Evolutionary conservation across 768 basidiomycete species (phyloP).

Genomic region (Butyriboletus loyo): DNA sequence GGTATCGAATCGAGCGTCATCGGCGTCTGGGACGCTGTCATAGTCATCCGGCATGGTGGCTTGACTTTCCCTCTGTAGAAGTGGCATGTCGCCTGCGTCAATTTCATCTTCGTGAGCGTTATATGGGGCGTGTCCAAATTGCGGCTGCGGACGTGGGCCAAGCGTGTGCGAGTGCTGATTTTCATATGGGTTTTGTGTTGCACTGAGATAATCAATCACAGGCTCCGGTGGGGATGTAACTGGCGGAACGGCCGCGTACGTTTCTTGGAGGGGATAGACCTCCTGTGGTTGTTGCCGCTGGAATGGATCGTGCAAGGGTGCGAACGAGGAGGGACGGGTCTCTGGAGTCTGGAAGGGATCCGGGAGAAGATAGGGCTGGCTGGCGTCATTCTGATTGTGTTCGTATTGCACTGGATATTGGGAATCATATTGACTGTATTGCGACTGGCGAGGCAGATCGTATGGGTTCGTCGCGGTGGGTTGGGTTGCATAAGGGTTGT

Average conservation of each 20-base stretch:
- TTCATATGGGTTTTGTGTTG: slow-evolving; percentile 24
- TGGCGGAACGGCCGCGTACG: slow-evolving; percentile 17
- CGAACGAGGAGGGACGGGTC: slow-evolving; percentile 15
- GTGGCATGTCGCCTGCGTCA: slow-evolving; percentile 66
- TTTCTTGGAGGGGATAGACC: slow-evolving; percentile 19
- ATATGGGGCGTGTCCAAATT: slow-evolving; percentile 29
- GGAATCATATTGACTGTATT: slow-evolving; percentile 27
- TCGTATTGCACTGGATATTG: slow-evolving; percentile 35
- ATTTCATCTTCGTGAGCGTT: slow-evolving; percentile 42
- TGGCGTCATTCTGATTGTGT: slow-evolving; percentile 30
- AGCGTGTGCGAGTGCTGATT: slow-evolving; percentile 15
- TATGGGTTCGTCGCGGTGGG: slow-evolving; percentile 35
- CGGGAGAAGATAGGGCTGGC: slow-evolving; percentile 36
- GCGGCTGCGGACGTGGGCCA: slow-evolving; percentile 25
- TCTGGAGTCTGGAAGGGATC: slow-evolving; percentile 34
- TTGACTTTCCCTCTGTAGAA: slow-evolving; percentile 46
- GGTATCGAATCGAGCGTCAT: slow-evolving; percentile 39
- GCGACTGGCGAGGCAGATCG: slow-evolving; percentile 36
- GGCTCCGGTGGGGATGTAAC: slow-evolving; percentile 21
- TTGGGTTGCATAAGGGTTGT: slow-evolving; percentile 46
- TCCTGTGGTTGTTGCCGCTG: slow-evolving; percentile 22
- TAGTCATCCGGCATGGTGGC: slow-evolving; percentile 47
- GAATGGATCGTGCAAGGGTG: slow-evolving; percentile 17
- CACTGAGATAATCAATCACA: slow-evolving; percentile 9
- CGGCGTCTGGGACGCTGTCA: slow-evolving; percentile 22